These are phyloP conservation scores for Aspergillus conjunctus DNA, from an alignment of 495 filamentous ascomycete species.

Conservation along the genomic window DNA sequence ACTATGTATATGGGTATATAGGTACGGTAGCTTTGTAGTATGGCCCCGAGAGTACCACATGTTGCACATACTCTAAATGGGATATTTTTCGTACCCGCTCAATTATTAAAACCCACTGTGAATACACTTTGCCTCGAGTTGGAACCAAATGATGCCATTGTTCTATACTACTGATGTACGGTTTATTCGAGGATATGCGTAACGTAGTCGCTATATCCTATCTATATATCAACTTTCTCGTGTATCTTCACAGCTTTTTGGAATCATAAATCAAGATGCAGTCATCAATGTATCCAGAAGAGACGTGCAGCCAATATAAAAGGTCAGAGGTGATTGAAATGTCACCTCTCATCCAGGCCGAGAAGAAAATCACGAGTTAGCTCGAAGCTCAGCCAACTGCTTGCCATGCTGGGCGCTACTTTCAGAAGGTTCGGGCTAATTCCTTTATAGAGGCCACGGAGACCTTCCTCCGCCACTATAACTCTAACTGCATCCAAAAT, in stretches of 20 bases:
- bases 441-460: conserved; percentile 84
- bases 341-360: conserved; percentile 48
- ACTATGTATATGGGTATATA: too few relatives aligned
- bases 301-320: too few relatives aligned
- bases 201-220: background rate
- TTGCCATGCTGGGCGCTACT: conserved; percentile 97
- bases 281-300: background rate
- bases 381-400: conserved; percentile 97
- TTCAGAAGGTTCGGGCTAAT: conserved; percentile 93
- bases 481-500: conserved; percentile 80
- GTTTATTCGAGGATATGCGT: background rate
- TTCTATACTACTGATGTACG: background rate
- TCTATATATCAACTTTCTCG: background rate
- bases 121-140: too few relatives aligned
- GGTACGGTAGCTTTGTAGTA: too few relatives aligned
- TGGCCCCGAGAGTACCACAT: too few relatives aligned
- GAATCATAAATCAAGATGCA: conserved; percentile 1
- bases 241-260: background rate
- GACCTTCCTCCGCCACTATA: conserved; percentile 78
- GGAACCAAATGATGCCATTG: too few relatives aligned
- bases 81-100: too few relatives aligned
- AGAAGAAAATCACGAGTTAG: conserved; percentile 84
- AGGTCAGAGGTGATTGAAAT: background rate
- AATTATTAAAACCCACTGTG: too few relatives aligned
- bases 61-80: too few relatives aligned